These are phyloP conservation scores for Penicillium freii DNA, from an alignment of 2,329 filamentous ascomycete genomes.

Conservation along the genomic window DNA sequence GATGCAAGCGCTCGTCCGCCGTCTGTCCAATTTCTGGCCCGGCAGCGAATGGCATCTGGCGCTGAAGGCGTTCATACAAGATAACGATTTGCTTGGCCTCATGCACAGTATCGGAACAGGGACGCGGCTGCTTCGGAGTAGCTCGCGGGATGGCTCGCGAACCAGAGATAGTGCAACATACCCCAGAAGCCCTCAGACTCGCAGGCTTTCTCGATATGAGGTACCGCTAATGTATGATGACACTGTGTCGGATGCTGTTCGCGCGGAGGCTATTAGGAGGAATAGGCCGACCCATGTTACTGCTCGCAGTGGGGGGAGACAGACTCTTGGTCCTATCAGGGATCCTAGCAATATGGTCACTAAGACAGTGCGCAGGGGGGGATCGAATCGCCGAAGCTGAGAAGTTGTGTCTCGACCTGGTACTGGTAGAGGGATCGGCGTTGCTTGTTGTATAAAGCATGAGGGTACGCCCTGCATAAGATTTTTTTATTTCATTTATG, in stretches of 20 bases:
- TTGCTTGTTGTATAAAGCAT: neutral
- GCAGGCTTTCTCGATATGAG: neutral
- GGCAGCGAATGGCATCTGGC: slow-evolving; percentile 1
- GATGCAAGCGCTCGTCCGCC: slow-evolving; percentile 1
- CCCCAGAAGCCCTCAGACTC: neutral
- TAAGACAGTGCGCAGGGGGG: neutral
- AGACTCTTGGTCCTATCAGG: neutral
- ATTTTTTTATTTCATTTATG: neutral
- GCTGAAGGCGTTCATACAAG: neutral
- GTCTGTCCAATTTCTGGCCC: neutral
- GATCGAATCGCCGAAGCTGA: neutral
- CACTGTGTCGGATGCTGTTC: neutral
- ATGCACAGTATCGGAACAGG: slow-evolving; percentile 1
- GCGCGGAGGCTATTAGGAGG: neutral
- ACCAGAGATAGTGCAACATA: neutral
- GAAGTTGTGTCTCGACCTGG: no score
- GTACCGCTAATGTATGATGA: neutral
- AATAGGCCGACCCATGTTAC: neutral
- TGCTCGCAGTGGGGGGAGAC: neutral
- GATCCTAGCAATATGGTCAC: slow-evolving; percentile 2
- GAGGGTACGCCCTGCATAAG: neutral
- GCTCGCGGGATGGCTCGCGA: neutral
- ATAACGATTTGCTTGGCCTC: neutral
- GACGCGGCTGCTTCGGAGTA: neutral
- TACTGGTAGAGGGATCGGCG: neutral